A percentile compares a stretch with the other conserved stretches of the same genome.
These are phyloP conservation scores for Eurotiales sp. DNA, from an alignment of 2,329 filamentous ascomycete species.

Conservation along the genomic window DNA sequence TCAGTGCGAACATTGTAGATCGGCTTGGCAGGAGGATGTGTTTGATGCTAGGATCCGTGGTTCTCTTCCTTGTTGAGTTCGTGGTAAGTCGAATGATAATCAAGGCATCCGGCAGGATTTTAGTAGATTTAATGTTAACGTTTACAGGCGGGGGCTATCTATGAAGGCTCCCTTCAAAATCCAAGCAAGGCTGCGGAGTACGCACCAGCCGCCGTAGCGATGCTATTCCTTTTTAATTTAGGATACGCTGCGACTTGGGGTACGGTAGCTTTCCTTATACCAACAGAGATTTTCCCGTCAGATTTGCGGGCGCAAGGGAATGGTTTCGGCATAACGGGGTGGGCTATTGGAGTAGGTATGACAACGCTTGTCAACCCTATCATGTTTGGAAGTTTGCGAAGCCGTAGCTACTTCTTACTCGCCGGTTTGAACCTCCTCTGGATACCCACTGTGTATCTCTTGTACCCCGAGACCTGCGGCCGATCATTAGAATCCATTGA, in stretches of 20 bases:
- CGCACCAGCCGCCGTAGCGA: constrained; percentile 45
- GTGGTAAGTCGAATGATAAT: too few relatives aligned
- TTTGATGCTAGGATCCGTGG: constrained; percentile 38
- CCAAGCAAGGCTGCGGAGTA: constrained; percentile 34
- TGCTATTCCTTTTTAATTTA: constrained; percentile 44
- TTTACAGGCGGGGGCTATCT: constrained; percentile 41
- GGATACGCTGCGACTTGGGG: constrained; percentile 51
- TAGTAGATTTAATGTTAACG: constrained; percentile 41
- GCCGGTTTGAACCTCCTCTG: constrained; percentile 50
- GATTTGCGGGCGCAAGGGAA: constrained; percentile 58
- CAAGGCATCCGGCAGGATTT: too few relatives aligned
- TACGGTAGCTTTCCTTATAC: constrained; percentile 49
- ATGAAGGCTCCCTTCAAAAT: constrained; percentile 38
- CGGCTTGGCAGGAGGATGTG: constrained; percentile 44
- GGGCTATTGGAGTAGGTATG: constrained; percentile 56
- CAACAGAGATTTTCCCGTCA: constrained; percentile 56
- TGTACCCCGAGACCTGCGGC: constrained; percentile 52
- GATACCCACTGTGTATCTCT: constrained; percentile 50
- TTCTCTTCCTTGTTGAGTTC: too few relatives aligned
- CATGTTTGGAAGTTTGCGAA: constrained; percentile 43
- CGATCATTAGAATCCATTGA: constrained; percentile 53
- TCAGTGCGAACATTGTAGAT: constrained; percentile 51
- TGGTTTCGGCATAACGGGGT: constrained; percentile 57
- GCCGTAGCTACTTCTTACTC: constrained; percentile 52
- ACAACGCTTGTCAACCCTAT: constrained; percentile 51